Percentiles rank a stretch among this genome's conserved stretches.
phyloP scores from a whole-genome alignment of 176 grass and related monocot genomes.

The Rhynchospora tenuis region DNA sequence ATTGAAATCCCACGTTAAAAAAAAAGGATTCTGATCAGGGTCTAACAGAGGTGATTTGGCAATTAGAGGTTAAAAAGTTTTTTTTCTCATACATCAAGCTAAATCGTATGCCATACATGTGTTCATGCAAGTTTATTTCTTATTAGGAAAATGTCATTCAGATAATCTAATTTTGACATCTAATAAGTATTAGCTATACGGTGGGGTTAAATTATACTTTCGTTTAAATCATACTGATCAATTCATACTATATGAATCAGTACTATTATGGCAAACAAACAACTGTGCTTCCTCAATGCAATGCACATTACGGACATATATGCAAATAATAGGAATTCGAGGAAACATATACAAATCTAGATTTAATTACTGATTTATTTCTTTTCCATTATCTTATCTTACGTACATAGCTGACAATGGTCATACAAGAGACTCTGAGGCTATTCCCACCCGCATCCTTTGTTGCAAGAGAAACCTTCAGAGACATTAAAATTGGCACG shows the following conservation, averaged over 20 bases:
- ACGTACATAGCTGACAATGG: slow-evolving; percentile 43
- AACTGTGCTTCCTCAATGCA: not conserved
- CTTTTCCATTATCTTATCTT: not conserved
- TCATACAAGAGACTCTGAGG: slow-evolving; percentile 54
- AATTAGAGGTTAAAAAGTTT: not conserved
- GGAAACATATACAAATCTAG: not conserved
- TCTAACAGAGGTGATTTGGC: not conserved
- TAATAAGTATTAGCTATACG: not conserved
- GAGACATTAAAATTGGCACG: slow-evolving; percentile 29
- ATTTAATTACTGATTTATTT: not conserved
- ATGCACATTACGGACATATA: not conserved
- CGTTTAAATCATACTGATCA: not conserved
- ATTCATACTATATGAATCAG: not conserved
- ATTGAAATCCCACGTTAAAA: no score
- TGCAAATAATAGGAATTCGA: not conserved
- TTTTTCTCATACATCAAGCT: not conserved
- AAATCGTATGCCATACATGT: not conserved
- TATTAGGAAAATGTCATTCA: not conserved
- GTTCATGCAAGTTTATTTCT: not conserved
- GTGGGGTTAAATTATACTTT: not conserved
- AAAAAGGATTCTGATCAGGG: no score
- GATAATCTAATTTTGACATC: not conserved
- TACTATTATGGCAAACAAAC: not conserved
- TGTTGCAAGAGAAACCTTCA: slow-evolving; percentile 26
- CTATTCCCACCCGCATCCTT: slow-evolving; percentile 33